phyloP scores from a whole-genome alignment of 2,329 filamentous ascomycete genomes.

The Aspergillus novoparasiticus region DNA sequence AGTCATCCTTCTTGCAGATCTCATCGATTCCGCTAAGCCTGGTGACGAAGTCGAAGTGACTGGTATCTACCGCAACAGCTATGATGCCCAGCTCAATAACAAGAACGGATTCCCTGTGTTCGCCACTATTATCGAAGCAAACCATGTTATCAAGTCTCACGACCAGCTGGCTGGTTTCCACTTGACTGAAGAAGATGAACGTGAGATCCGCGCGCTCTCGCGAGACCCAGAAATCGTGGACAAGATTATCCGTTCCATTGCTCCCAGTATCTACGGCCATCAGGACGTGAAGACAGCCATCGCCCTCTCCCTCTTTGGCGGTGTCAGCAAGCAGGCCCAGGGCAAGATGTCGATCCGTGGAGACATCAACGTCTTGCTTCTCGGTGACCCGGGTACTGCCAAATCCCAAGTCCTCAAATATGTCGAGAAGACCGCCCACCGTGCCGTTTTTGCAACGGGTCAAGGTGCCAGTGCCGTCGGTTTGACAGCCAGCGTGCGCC shows the following conservation, averaged over 20 bases:
- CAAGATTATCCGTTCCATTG: conserved; percentile 89
- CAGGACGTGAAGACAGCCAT: conserved; percentile 96
- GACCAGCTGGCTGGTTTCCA: conserved; percentile 97
- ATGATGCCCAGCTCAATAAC: conserved; percentile 96
- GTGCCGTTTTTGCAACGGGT: conserved; percentile 95
- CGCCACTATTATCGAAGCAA: conserved; percentile 94
- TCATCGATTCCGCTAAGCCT: conserved; percentile 95
- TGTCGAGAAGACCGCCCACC: conserved; percentile 93
- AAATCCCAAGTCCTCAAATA: conserved; percentile 98
- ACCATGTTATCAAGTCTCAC: conserved; percentile 94
- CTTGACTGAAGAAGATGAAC: conserved; percentile 92
- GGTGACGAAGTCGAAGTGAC: conserved; percentile 98
- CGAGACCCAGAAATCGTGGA: conserved; percentile 90
- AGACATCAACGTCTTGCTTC: conserved; percentile 95
- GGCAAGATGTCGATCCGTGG: conserved; percentile 90
- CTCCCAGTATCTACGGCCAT: conserved; percentile 96
- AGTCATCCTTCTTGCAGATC: conserved; percentile 92
- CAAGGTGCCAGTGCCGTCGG: conserved; percentile 96
- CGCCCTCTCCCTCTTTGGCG: conserved; percentile 90
- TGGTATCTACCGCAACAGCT: conserved; percentile 97
- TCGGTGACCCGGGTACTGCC: conserved; percentile 95
- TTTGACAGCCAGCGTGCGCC: conserved; percentile 93
- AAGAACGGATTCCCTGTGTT: conserved; percentile 99
- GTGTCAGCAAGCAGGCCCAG: conserved; percentile 86
- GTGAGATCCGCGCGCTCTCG: conserved; percentile 82